Base-by-base conservation (phyloP, 2,329 filamentous ascomycete genomes). In the Fusarium sp. region DNA sequence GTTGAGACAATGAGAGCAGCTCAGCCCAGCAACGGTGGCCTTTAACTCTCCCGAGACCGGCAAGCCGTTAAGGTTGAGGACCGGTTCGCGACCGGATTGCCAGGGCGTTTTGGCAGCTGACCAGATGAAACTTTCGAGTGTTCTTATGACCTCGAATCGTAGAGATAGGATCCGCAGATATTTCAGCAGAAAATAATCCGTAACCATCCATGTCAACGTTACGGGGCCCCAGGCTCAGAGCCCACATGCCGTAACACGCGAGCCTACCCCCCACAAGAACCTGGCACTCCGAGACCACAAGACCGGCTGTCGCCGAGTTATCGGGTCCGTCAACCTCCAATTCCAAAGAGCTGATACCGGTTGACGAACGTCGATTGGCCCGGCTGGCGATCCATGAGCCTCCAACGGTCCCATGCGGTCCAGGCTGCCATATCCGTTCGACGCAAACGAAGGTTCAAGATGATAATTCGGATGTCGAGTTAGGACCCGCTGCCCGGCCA, bases 341-440 rank as follows among this genome's bases (percentile, higher is more conserved):
- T 64, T 58, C 42, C 55, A 59, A 62, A 64, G 58, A 55, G 16
- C 27, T 65, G 20, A 54, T 59, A 58, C 34, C 57, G 33, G 55
- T 40, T 54, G 38, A 38, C 10, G 20, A n/a, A 23, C 23, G 55
- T 69, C 64, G 58, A 74, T 74, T 74, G 72, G 72, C 51, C 60
- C 72, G 72, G 72, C 60, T 74, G 67, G 25, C 61, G 61, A 68
- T 62, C 61, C 29, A 63, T 58, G 61, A 69, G 55, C 64, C 49
- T 62, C 58, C 54, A 50, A 40, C 53, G 25, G 58, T 46, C 38
- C 53, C 54, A 66, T 58, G 44, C 54, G 59, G 64, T 63, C 23
- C 54, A 31, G 54, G 59, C 51, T 62, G 56, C 51, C 63, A 65
- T 51, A 56, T 65, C 63, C 40, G 59, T 58, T 51, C 57, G 61